Base-by-base conservation (phyloP, 805 yeast species). In the Saccharomycopsis synnaedendra region DNA sequence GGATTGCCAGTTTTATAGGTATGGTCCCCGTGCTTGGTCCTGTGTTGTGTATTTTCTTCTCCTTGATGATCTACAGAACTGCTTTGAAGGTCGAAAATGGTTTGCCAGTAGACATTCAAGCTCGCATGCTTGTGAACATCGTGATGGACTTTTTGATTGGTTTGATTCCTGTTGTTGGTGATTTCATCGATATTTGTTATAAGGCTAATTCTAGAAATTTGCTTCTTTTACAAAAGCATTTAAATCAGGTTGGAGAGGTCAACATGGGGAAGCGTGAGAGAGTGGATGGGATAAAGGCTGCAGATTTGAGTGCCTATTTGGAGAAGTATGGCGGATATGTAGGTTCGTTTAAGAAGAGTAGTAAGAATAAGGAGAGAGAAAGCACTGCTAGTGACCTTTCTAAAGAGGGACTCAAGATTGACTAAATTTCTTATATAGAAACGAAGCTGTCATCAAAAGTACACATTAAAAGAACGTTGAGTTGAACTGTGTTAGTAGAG, bases 181-280 rank as follows among this genome's bases (percentile, higher is more conserved):
- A 79, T 55, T 58, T 85, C 30, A 67, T 81, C 30, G 78, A 74
- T 51, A 75, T 85, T 31, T 79, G 81, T 0, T 86, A 81, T 65
- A 82, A 84, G 64, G 75, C 87, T 28, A 84, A 83, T 57, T 78
- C 84, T 46, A 69, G 95, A 49, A 86, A 86, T 61, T 78, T 77
- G 51, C 64, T 80, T 39, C 55, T 82, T 32, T 61, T 84, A 49
- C 89, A 83, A 55, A 69, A 70, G 39, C 73, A 76, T 56, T 61
- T 85, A 57, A 68, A 19, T 32, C 36, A 47, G 33, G 51, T 50
- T n/a, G 53, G 53, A 2, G 50, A 45, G 19, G 39, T 46, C 9
- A 49, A 46, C 19, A 19, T 46, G 32, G 50, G 51, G n/a, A 48
- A 39, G 32, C 27, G 49, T 10, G 49, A 46, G 19, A 35, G 11